phyloP scores from a whole-genome alignment of 2,329 filamentous ascomycete genomes.

The Aspergillus cejpii region DNA sequence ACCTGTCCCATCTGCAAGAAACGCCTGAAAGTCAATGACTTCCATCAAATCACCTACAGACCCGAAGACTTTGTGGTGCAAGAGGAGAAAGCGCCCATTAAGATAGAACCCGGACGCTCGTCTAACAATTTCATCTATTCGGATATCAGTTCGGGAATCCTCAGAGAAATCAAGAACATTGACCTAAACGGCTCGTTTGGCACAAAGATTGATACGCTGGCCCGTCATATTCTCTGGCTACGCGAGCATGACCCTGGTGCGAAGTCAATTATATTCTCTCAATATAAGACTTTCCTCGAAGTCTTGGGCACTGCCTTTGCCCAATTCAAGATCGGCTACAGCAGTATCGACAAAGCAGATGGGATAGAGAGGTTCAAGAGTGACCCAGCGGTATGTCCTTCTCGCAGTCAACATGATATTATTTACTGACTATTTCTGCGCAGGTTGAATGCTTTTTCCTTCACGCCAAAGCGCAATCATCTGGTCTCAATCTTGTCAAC shows the following conservation, averaged over 20 bases:
- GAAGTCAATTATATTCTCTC: constrained; percentile 91
- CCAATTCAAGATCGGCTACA: constrained; percentile 65
- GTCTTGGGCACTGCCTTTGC: constrained; percentile 65
- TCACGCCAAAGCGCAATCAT: constrained; percentile 80
- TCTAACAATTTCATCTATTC: constrained; percentile 61
- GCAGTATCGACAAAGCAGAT: constrained; percentile 60
- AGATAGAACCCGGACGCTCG: constrained; percentile 26
- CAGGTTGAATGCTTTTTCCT: constrained; percentile 75
- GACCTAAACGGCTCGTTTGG: constrained; percentile 70
- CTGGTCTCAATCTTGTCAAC: constrained; percentile 84
- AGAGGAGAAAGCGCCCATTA: constrained; percentile 40
- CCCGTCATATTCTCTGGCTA: constrained; percentile 78
- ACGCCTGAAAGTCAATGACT: constrained; percentile 56
- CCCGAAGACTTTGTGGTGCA: constrained; percentile 65
- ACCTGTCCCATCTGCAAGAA: constrained; percentile 84
- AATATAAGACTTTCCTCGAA: constrained; percentile 73
- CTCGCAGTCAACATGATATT: neutral
- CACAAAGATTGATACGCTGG: constrained; percentile 80
- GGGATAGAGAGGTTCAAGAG: constrained; percentile 72
- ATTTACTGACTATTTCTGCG: constrained; percentile 14
- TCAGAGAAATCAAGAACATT: constrained; percentile 75
- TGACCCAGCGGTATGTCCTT: constrained; percentile 50
- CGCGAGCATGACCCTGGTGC: constrained; percentile 75
- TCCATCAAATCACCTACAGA: constrained; percentile 81
- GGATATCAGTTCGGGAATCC: constrained; percentile 61